These are phyloP conservation scores for Penicillium decumbens DNA, from an alignment of 2,329 filamentous ascomycete genomes.

Conservation along the genomic window DNA sequence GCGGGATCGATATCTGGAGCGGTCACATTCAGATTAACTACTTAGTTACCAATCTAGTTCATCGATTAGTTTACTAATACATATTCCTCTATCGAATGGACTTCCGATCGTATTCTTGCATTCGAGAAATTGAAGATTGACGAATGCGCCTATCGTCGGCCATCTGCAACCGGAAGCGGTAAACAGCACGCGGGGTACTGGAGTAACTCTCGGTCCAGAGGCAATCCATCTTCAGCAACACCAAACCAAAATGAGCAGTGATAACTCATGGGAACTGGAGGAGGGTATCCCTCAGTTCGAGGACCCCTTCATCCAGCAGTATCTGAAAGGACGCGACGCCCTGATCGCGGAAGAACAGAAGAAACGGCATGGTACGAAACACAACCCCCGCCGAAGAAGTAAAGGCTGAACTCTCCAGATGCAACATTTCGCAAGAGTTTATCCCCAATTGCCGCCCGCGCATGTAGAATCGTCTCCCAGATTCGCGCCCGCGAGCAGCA, in stretches of 20 bases:
- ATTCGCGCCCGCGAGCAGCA: constrained; percentile 74
- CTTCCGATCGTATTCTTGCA: too few species aligned
- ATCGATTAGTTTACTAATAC: too few species aligned
- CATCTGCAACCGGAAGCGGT: constrained; percentile 3
- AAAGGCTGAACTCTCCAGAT: constrained; percentile 17
- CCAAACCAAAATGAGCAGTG: constrained; percentile 13
- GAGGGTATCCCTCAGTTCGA: constrained; percentile 47
- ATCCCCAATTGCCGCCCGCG: constrained; percentile 71
- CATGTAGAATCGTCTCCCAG: constrained; percentile 71
- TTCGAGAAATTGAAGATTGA: not conserved
- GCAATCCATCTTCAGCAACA: not conserved
- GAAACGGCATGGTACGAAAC: constrained; percentile 66
- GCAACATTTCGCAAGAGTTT: constrained; percentile 48
- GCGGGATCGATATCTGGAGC: too few species aligned
- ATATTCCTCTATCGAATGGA: too few species aligned
- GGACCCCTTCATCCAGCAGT: constrained; percentile 78
- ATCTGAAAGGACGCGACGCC: constrained; percentile 67
- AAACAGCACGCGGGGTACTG: not conserved
- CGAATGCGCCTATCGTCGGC: not conserved
- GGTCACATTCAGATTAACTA: too few species aligned
- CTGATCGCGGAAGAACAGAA: constrained; percentile 78
- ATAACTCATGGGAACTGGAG: constrained; percentile 35
- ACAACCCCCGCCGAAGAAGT: not conserved
- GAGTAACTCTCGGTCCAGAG: not conserved
- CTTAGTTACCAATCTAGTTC: too few species aligned